A percentile compares a stretch with the other conserved stretches of the same genome.
phyloP scores from a whole-genome alignment of 164 flowering plant species.

The Magnolia officinalis region DNA sequence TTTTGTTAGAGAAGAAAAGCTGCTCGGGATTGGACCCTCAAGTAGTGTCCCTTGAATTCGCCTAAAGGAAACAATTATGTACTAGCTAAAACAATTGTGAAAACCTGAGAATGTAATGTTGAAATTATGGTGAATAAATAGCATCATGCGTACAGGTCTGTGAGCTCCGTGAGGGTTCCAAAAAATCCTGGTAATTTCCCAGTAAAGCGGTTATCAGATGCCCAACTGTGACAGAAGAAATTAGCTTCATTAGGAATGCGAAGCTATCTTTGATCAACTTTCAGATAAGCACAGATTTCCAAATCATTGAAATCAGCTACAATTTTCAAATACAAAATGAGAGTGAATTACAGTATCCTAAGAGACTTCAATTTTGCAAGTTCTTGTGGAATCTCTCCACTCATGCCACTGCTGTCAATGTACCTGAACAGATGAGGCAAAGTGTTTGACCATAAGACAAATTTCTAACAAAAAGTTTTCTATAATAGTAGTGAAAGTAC shows the following conservation, averaged over 20 bases:
- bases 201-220: conserved; percentile 50
- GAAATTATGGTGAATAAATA: background rate
- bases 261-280: background rate
- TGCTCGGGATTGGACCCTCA: conserved; percentile 50
- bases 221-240: conserved; percentile 35
- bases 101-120: background rate
- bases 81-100: background rate
- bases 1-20: conserved; percentile 38
- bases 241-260: background rate
- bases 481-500: background rate
- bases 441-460: background rate
- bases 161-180: conserved; percentile 38
- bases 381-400: conserved; percentile 46
- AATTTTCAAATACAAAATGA: background rate
- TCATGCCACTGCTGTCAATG: conserved; percentile 49
- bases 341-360: conserved; percentile 31
- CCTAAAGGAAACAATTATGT: conserved; percentile 19
- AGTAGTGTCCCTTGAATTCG: conserved; percentile 42
- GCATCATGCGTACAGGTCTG: conserved; percentile 24
- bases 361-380: conserved; percentile 43
- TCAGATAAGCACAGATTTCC: background rate
- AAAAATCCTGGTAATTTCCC: conserved; percentile 46
- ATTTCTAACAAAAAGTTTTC: background rate
- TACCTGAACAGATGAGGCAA: conserved; percentile 28
- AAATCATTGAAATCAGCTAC: background rate